Percentiles rank a stretch among this genome's conserved stretches.
Evolutionary conservation across 352 stramenopile species (phyloP).

Genomic region (Salisapilia sapeloensis): DNA sequence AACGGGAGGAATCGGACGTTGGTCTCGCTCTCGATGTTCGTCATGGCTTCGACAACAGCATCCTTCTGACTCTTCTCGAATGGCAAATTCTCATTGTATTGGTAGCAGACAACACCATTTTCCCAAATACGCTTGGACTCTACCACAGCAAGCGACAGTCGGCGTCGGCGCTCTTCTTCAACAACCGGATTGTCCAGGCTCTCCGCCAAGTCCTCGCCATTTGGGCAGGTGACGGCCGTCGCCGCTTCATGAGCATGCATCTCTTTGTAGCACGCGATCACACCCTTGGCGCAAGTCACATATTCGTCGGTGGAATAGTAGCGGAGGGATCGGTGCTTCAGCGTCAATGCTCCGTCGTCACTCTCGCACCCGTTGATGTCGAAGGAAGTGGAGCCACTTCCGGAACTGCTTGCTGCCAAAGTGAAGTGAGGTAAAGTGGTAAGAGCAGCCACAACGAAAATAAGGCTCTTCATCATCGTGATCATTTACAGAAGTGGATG

Average conservation of each 20-base stretch:
- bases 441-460: too few relatives aligned
- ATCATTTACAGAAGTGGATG: not conserved
- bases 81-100: conserved; percentile 40
- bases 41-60: conserved; percentile 54
- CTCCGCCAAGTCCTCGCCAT: conserved; percentile 6
- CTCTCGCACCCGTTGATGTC: conserved; percentile 28
- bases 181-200: conserved; percentile 6
- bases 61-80: conserved; percentile 32
- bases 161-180: conserved; percentile 10
- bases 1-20: conserved; percentile 59
- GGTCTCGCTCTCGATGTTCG: conserved; percentile 35
- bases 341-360: conserved; percentile 25
- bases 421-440: too few relatives aligned
- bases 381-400: not conserved
- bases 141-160: conserved; percentile 46
- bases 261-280: conserved; percentile 43
- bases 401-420: not conserved
- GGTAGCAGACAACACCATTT: conserved; percentile 55
- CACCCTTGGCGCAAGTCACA: conserved; percentile 42
- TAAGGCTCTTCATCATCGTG: too few relatives aligned
- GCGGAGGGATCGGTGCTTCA: conserved; percentile 43
- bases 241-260: conserved; percentile 38
- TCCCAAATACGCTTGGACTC: conserved; percentile 43
- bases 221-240: conserved; percentile 38
- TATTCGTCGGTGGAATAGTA: conserved; percentile 62